These are phyloP conservation scores for Urtica urens DNA, from an alignment of 306 rosid species.

Conservation along the genomic window DNA sequence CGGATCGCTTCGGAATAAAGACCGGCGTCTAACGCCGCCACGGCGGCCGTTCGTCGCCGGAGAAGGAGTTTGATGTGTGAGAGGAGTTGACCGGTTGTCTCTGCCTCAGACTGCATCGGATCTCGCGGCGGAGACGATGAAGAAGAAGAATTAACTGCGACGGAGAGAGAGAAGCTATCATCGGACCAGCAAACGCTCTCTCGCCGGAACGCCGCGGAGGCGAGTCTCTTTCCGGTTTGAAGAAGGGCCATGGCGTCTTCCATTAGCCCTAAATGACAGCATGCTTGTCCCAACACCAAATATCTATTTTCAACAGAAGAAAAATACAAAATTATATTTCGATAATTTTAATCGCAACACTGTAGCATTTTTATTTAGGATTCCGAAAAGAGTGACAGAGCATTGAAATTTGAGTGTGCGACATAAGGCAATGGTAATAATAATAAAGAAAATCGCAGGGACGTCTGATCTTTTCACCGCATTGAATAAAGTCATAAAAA, in stretches of 20 bases:
- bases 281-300: constrained; percentile 80
- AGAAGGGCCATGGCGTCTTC: constrained; percentile 97
- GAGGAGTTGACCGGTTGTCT: constrained; percentile 50
- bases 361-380: constrained; percentile 14
- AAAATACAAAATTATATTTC: neutral
- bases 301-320: constrained; percentile 33
- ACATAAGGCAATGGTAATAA: neutral
- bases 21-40: constrained; percentile 81
- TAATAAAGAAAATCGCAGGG: neutral
- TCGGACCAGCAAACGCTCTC: constrained; percentile 83
- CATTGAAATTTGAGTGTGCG: constrained; percentile 51
- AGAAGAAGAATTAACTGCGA: constrained; percentile 30
- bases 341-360: too few relatives aligned
- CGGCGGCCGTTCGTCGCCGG: constrained; percentile 74
- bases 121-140: constrained; percentile 32
- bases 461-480: constrained; percentile 12
- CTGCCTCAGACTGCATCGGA: constrained; percentile 36
- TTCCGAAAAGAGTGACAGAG: constrained; percentile 22
- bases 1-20: constrained; percentile 84
- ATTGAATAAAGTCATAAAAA: constrained; percentile 24
- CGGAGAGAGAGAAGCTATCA: constrained; percentile 56
- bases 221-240: constrained; percentile 85
- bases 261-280: constrained; percentile 84
- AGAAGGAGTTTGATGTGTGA: constrained; percentile 71
- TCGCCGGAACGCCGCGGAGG: constrained; percentile 81